Evolutionary conservation across 2,329 filamentous ascomycete species (phyloP).

Genomic region (Pseudocercospora crystallina): DNA sequence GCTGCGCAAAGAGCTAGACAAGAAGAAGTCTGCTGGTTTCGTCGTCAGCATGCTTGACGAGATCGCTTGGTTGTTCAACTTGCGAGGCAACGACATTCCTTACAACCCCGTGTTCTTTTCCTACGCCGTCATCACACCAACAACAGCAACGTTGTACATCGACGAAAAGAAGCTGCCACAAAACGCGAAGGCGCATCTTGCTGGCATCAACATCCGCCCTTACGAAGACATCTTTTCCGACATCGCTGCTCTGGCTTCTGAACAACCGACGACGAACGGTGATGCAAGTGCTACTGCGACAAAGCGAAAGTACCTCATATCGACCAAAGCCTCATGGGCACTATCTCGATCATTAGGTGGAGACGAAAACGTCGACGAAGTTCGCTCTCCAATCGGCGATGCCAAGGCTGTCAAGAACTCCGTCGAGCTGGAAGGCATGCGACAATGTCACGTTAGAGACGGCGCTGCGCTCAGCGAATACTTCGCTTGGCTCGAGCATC

Average conservation of each 20-base stretch:
- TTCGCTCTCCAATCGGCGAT: constrained; percentile 82
- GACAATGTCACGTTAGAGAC: constrained; percentile 88
- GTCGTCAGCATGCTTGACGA: constrained; percentile 95
- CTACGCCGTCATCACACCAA: constrained; percentile 83
- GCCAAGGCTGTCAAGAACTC: constrained; percentile 94
- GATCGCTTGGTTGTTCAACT: constrained; percentile 97
- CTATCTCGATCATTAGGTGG: constrained; percentile 83
- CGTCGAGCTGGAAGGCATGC: constrained; percentile 86
- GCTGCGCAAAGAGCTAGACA: constrained; percentile 84
- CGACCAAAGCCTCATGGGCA: constrained; percentile 90
- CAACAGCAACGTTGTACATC: constrained; percentile 75
- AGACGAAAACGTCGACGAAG: constrained; percentile 79
- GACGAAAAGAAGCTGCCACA: constrained; percentile 74
- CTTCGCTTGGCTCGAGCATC: constrained; percentile 94
- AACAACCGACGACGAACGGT: constrained; percentile 26
- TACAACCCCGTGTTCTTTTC: constrained; percentile 99
- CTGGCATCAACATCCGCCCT: constrained; percentile 71
- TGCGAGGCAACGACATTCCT: constrained; percentile 90
- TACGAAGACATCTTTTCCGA: constrained; percentile 82
- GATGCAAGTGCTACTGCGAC: constrained; percentile 30
- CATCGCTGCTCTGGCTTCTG: constrained; percentile 62
- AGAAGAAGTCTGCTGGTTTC: constrained; percentile 83
- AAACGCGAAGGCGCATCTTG: constrained; percentile 69
- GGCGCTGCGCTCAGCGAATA: constrained; percentile 88
- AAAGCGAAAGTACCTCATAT: constrained; percentile 73